Base-by-base conservation (phyloP, 371 early-diverging fungal species). In the Haplosporangium sp. region DNA sequence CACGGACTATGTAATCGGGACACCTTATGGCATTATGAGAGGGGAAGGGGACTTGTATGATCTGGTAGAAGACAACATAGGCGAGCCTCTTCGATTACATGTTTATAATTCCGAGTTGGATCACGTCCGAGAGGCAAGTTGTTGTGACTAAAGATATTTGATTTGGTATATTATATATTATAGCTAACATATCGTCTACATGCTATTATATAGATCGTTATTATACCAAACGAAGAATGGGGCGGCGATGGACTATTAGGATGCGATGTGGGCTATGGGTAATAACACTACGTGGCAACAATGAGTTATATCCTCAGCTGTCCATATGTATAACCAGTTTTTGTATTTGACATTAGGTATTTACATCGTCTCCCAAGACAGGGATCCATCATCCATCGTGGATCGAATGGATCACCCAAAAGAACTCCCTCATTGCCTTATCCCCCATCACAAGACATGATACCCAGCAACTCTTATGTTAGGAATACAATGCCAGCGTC, bases 1-100 rank as follows among this genome's bases (percentile, higher is more conserved):
- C 62, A 84, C 86, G 9, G 93, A 93, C 71, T 93, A 91, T 77
- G 89, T 93, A 64, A 89, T 93, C 62, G 93, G 92, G 11, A 87
- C 89, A 44, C 92, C 92, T 56, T 86, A 90, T 42, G 84, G 86
- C 52, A 88, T 88, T 13, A 75, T 93, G 61, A 75, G 86, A 27
- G 86, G 86, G 35, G 90, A 92, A 77, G 89, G 92, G 58, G 93
- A 91, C 66, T 86, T 93, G 53, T 92, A 89, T 59, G 77, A 84
- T 20, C 76, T 93, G 7, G 88, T 93, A 1, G 89, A 92, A 70
- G 88, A 89, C 63, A 83, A 87, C 64, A 72, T 91, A 20, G 89
- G 90, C 8, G 89, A 89, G 63, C 90, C 90, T 15, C 74, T 93
- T 38, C 84, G 88, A 56, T 81, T 93, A 0, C 91, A 88, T 62